A percentile compares a stretch with the other conserved stretches of the same genome.
These are phyloP conservation scores for Diutina catenulata DNA, from an alignment of 1,139 yeast genomes.

Conservation along the genomic window DNA sequence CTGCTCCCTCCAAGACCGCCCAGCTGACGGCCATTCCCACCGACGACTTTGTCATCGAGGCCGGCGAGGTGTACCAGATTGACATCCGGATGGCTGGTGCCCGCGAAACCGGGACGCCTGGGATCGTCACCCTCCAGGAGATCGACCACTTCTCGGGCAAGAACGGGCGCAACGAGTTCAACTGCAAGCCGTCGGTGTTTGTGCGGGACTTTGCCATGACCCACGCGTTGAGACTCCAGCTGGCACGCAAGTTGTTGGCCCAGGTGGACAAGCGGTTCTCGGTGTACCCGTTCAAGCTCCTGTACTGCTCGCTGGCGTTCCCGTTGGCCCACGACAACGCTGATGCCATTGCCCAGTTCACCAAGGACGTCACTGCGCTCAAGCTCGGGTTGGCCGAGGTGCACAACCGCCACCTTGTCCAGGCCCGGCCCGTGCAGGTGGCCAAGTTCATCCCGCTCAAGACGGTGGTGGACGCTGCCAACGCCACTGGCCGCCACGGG, in stretches of 20 bases:
- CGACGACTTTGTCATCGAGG: slow-evolving; percentile 59
- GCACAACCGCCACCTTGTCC: slow-evolving; percentile 68
- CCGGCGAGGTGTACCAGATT: slow-evolving; percentile 81
- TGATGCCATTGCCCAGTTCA: slow-evolving; percentile 24
- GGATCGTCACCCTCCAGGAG: slow-evolving; percentile 55
- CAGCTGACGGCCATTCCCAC: slow-evolving; percentile 45
- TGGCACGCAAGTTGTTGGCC: slow-evolving; percentile 61
- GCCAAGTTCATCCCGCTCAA: slow-evolving; percentile 64
- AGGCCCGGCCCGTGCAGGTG: slow-evolving; percentile 59
- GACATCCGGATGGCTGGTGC: slow-evolving; percentile 76
- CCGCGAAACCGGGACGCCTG: slow-evolving; percentile 39
- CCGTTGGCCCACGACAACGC: slow-evolving; percentile 35
- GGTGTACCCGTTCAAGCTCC: slow-evolving; percentile 83
- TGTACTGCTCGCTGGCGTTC: slow-evolving; percentile 49
- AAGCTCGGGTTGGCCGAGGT: slow-evolving; percentile 78
- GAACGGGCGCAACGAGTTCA: slow-evolving; percentile 23
- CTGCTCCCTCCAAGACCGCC: slow-evolving; percentile 12
- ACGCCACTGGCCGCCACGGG: slow-evolving; percentile 55
- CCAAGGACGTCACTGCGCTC: slow-evolving; percentile 37
- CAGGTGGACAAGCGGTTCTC: slow-evolving; percentile 64
- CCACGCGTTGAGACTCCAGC: slow-evolving; percentile 64
- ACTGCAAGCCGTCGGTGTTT: slow-evolving; percentile 60
- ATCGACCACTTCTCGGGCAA: slow-evolving; percentile 39
- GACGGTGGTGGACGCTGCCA: slow-evolving; percentile 45
- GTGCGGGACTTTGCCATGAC: slow-evolving; percentile 77